Evolutionary conservation across 371 early-diverging fungal genomes (phyloP).

Genomic region (Mucor plumbeus): DNA sequence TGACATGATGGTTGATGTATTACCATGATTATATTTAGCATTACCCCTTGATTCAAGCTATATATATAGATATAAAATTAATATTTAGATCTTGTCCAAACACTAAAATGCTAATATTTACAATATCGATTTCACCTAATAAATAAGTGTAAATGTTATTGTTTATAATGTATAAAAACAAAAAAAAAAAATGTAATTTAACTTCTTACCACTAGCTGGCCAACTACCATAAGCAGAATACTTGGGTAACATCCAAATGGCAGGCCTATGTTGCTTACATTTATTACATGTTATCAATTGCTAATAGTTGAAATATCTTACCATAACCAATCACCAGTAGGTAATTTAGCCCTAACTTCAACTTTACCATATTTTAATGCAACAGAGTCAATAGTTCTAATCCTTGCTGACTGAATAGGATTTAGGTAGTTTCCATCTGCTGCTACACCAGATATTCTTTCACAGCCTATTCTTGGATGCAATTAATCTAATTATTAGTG

Average conservation of each 20-base stretch:
- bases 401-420: constrained; percentile 68
- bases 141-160: not conserved
- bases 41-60: constrained; percentile 71
- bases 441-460: constrained; percentile 49
- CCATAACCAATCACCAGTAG: constrained; percentile 76
- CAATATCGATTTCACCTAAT: constrained; percentile 57
- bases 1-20: constrained; percentile 52
- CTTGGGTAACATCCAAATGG: constrained; percentile 76
- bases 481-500: not conserved
- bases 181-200: constrained; percentile 32
- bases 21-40: constrained; percentile 47
- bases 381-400: constrained; percentile 57
- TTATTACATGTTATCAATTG: not conserved
- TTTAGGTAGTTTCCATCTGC: constrained; percentile 63
- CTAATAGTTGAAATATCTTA: constrained; percentile 19
- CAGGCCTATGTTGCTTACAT: constrained; percentile 33
- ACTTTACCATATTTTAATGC: constrained; percentile 65
- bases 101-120: constrained; percentile 13
- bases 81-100: not conserved
- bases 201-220: constrained; percentile 72
- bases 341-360: constrained; percentile 68
- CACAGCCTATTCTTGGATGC: constrained; percentile 48
- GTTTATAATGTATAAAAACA: no score
- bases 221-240: constrained; percentile 70
- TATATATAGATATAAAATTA: not conserved